Evolutionary conservation across 2,329 filamentous ascomycete species (phyloP).

Genomic region (Lojkania enalia): DNA sequence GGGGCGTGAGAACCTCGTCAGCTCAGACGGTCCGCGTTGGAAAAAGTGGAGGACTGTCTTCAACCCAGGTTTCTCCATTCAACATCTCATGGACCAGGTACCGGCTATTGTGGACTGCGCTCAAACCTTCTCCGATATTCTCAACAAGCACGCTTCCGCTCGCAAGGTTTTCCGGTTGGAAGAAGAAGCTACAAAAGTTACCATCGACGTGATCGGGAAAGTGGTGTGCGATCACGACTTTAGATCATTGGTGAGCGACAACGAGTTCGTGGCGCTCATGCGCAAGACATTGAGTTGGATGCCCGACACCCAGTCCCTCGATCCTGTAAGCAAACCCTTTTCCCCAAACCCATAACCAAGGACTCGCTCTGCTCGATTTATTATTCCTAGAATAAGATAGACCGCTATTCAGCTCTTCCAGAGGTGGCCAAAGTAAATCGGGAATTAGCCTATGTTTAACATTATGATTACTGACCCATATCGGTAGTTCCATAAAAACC

Average conservation of each 20-base stretch:
- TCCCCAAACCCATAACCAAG: too few relatives aligned
- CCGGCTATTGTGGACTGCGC: conserved; percentile 44
- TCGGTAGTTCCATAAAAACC: conserved; percentile 41
- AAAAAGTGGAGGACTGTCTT: conserved; percentile 51
- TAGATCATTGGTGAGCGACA: conserved; percentile 37
- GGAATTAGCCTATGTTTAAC: too few relatives aligned
- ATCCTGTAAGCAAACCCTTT: too few relatives aligned
- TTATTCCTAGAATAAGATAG: too few relatives aligned
- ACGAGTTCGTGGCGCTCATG: conserved; percentile 44
- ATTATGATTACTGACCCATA: too few relatives aligned
- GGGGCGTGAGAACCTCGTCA: conserved; percentile 44
- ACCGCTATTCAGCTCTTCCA: too few relatives aligned
- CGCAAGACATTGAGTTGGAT: conserved; percentile 42
- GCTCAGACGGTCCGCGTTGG: conserved; percentile 45
- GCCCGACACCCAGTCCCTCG: conserved; percentile 33
- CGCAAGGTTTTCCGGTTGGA: conserved; percentile 47
- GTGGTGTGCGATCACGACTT: conserved; percentile 45
- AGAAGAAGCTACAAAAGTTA: conserved; percentile 44
- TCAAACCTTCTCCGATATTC: conserved; percentile 36
- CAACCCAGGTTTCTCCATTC: conserved; percentile 47
- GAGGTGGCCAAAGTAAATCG: too few relatives aligned
- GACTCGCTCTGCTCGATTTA: too few relatives aligned
- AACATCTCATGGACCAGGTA: conserved; percentile 45
- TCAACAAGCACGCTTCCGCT: conserved; percentile 40
- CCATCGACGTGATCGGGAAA: conserved; percentile 49